phyloP scores from a whole-genome alignment of 805 yeast species.

The Maudiozyma bulderi region DNA sequence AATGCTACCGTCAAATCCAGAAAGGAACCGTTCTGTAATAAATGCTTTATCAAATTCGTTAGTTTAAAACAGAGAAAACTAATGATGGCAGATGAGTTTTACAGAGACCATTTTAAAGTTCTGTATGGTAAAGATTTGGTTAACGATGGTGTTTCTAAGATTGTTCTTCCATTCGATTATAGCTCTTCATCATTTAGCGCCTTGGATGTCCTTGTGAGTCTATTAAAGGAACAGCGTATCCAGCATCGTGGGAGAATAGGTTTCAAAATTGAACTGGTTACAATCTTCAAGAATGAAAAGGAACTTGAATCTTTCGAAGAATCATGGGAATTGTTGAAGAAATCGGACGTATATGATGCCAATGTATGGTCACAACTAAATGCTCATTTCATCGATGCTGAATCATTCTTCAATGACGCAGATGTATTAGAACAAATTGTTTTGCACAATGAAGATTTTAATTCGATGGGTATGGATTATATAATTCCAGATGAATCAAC shows the following conservation, averaged over 20 bases:
- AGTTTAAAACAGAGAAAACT: slow-evolving; percentile 73
- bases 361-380: slow-evolving; percentile 26
- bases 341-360: slow-evolving; percentile 10
- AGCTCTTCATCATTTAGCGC: slow-evolving; percentile 60
- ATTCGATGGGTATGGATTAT: slow-evolving; percentile 4
- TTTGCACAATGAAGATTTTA: slow-evolving; percentile 25
- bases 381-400: slow-evolving; percentile 34
- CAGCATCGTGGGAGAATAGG: slow-evolving; percentile 62
- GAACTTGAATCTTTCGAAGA: slow-evolving; percentile 9
- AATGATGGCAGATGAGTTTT: slow-evolving; percentile 56
- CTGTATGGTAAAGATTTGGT: slow-evolving; percentile 29
- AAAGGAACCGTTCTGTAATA: slow-evolving; percentile 26
- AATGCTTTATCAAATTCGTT: slow-evolving; percentile 64
- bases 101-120: slow-evolving; percentile 54
- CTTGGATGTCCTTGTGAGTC: slow-evolving; percentile 53
- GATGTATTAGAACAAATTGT: slow-evolving; percentile 25
- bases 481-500: not conserved
- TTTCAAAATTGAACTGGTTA: slow-evolving; percentile 45
- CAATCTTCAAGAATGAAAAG: slow-evolving; percentile 21
- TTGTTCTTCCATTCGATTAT: slow-evolving; percentile 51
- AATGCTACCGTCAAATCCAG: slow-evolving; percentile 19
- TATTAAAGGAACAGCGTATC: slow-evolving; percentile 51
- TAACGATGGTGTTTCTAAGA: slow-evolving; percentile 23
- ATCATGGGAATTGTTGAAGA: slow-evolving; percentile 7
- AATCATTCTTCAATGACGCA: slow-evolving; percentile 31